Base-by-base conservation (phyloP, 1,139 yeast genomes). In the Groenewaldozyma auringiensis region DNA sequence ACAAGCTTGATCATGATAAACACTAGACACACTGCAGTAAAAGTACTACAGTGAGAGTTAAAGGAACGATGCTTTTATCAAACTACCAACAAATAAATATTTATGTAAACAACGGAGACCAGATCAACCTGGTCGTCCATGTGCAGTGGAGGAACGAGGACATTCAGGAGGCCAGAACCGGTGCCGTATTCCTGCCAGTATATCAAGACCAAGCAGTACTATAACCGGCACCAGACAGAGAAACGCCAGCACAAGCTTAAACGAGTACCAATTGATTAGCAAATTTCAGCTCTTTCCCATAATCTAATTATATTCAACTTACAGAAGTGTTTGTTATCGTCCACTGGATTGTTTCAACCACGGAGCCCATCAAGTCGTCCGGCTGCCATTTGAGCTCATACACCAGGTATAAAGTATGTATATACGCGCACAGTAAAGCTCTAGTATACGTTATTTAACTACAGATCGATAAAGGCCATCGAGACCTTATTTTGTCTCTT, bases 191-290 rank as follows among this genome's bases (percentile, higher is more conserved):
- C 17, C 38, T 9, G 38, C 38, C 4, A 35, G n/a, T 9, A 35
- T 35, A 17, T 35, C 38, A 17, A 35, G 21, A 11, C 21, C 21
- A 17, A 35, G 21, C 25, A 17, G n/a, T 4, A 16, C 17, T 13
- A 17, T 6, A 14, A 31, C 37, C 17, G 8, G 36, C 16, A 37
- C 4, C 41, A 37, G n/a, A 31, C 33, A 25, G 14, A 16, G 13
- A 39, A 22, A 16, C 9, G 22, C 42, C 18, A 27, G 34, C 20
- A 16, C 21, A 6, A 39, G 34, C 33, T 39, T 13, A 37, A 37
- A 3, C n/a, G 20, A 20, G 6, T 14, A 16, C 17, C 8, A 13
- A 3, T n/a, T 35, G 37, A 14, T 13, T 13, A 20, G 14, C 21
- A n/a, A 16, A 35, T 35, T 35, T n/a, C 21, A 14, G 17, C 20